A percentile compares a stretch with the other conserved stretches of the same genome.
phyloP scores from a whole-genome alignment of 495 filamentous ascomycete genomes.

The Hypoxylon intermedium region DNA sequence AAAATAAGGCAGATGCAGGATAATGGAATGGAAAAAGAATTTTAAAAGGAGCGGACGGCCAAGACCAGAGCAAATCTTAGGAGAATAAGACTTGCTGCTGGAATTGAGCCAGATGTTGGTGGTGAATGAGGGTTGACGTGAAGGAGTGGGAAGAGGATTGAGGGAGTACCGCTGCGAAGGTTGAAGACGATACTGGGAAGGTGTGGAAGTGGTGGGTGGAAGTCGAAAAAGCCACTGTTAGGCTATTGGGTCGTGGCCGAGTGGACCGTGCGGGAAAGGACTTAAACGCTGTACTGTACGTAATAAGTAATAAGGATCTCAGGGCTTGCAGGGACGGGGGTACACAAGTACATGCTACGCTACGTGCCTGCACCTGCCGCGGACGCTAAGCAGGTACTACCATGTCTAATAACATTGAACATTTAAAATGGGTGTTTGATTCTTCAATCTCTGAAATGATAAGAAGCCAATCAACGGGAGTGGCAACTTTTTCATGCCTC shows the following conservation, averaged over 20 bases:
- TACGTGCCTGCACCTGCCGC: constrained; percentile 11
- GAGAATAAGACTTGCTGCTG: constrained; percentile 51
- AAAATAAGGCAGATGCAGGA: constrained; percentile 42
- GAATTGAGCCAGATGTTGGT: constrained; percentile 53
- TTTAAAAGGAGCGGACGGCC: constrained; percentile 61
- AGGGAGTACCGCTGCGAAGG: constrained; percentile 30
- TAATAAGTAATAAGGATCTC: constrained; percentile 40
- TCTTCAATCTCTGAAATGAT: not conserved
- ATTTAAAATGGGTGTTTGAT: not conserved
- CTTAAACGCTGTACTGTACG: constrained; percentile 17
- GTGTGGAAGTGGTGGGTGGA: constrained; percentile 33
- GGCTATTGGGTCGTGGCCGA: constrained; percentile 27
- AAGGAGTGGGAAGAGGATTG: constrained; percentile 48
- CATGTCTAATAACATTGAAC: not conserved
- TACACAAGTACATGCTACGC: constrained; percentile 1
- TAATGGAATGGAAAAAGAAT: constrained; percentile 41
- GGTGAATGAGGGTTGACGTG: constrained; percentile 38
- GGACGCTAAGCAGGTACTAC: constrained; percentile 14
- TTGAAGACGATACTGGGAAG: constrained; percentile 31
- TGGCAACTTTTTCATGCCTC: too few relatives aligned
- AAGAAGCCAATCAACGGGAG: too few relatives aligned
- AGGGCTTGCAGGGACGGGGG: constrained; percentile 28
- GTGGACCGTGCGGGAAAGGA: constrained; percentile 29
- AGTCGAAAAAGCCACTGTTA: constrained; percentile 34
- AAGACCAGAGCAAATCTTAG: constrained; percentile 58